phyloP scores from a whole-genome alignment of 139 green algal species.

The Axilococcus clingmanii region DNA sequence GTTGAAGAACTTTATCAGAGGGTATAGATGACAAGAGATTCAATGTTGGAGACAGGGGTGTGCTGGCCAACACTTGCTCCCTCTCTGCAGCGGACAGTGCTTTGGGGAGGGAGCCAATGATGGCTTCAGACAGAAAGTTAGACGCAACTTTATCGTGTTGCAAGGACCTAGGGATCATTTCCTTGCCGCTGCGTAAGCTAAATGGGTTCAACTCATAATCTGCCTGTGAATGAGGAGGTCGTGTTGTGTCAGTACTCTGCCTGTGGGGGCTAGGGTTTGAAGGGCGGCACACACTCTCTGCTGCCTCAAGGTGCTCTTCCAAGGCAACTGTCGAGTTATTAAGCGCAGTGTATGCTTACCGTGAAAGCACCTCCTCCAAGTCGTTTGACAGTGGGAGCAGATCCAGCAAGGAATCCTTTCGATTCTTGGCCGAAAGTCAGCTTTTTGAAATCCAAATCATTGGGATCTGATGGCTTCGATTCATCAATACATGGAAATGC shows the following conservation, averaged over 20 bases:
- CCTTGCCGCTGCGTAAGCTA: slow-evolving; percentile 44
- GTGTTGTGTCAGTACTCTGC: too few relatives aligned
- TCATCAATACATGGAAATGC: slow-evolving; percentile 4
- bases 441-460: background rate
- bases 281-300: too few relatives aligned
- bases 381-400: slow-evolving; percentile 1
- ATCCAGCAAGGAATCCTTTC: slow-evolving; percentile 5
- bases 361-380: slow-evolving; percentile 1
- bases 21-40: slow-evolving; percentile 30
- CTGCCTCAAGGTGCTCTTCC: too few relatives aligned
- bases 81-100: slow-evolving; percentile 45
- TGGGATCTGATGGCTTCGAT: background rate
- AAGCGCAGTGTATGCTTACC: background rate
- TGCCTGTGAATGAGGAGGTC: too few relatives aligned
- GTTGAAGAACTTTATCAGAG: slow-evolving; percentile 31
- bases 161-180: slow-evolving; percentile 36
- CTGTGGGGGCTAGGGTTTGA: too few relatives aligned
- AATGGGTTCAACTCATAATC: slow-evolving; percentile 68
- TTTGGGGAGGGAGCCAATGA: slow-evolving; percentile 65
- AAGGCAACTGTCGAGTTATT: too few relatives aligned
- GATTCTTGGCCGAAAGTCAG: background rate
- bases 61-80: slow-evolving; percentile 32
- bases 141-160: slow-evolving; percentile 9
- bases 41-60: slow-evolving; percentile 48
- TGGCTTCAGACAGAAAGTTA: slow-evolving; percentile 50